Conservation (phyloP, 1,139 yeast genomes). For the Kodamaea arcana region DNA sequence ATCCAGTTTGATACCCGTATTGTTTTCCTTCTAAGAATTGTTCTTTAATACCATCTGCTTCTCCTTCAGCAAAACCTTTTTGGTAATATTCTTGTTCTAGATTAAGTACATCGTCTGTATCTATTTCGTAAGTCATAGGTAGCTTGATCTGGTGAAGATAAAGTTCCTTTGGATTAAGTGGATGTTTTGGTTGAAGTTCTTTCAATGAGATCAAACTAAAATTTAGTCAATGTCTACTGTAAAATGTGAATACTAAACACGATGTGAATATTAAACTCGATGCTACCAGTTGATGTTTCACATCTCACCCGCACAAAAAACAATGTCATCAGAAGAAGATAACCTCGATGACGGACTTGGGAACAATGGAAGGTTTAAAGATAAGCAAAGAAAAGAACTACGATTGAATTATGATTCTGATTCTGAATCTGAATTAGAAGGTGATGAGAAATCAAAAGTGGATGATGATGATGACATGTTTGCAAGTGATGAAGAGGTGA, state of each 20-base stretch:
- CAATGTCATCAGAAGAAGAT: conserved; percentile 4
- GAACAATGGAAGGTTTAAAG: conserved; percentile 20
- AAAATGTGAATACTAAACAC: no score
- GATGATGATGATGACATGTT: conserved; percentile 30
- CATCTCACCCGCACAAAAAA: no score
- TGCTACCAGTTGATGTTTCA: no score
- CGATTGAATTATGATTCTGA: conserved; percentile 33
- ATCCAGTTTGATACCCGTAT: conserved; percentile 76
- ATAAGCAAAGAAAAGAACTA: conserved; percentile 18
- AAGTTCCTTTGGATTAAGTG: no score
- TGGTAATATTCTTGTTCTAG: conserved; percentile 56
- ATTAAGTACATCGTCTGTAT: conserved; percentile 47
- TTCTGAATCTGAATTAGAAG: conserved; percentile 22
- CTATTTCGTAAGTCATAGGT: conserved; percentile 18
- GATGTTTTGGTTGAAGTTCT: no score
- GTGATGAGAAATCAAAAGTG: conserved; percentile 7
- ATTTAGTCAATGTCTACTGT: conserved; percentile 1
- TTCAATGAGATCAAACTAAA: no score
- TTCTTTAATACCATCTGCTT: conserved; percentile 33
- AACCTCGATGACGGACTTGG: conserved; percentile 22
- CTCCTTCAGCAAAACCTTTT: conserved; percentile 61
- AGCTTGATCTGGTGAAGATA: no score
- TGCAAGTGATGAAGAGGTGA: conserved; percentile 18
- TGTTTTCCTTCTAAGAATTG: conserved; percentile 66
- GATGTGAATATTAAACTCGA: no score